A percentile compares a stretch with the other conserved stretches of the same genome.
These are phyloP conservation scores for Populus alba DNA, from an alignment of 345 rosid genomes.

Conservation along the genomic window DNA sequence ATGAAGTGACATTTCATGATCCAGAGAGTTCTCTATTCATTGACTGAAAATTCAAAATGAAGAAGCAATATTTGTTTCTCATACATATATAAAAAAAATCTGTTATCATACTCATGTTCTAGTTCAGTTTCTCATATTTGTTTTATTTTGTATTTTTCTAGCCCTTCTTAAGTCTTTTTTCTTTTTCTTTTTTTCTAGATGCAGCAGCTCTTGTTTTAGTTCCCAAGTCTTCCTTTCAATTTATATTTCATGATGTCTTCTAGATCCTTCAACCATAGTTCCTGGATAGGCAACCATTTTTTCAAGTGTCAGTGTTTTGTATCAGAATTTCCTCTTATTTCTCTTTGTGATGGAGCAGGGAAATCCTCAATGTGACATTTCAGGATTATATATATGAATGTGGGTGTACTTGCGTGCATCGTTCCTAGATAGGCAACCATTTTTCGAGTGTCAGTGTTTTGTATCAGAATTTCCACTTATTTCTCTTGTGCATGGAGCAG, in stretches of 20 bases:
- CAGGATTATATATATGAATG: background rate
- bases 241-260: background rate
- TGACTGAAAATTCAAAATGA: background rate
- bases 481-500: background rate
- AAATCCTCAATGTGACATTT: background rate
- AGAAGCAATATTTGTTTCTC: background rate
- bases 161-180: background rate
- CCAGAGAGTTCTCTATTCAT: background rate
- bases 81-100: background rate
- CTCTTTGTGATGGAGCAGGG: background rate
- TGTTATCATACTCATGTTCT: background rate
- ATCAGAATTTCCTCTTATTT: background rate
- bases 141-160: background rate
- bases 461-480: background rate
- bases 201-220: background rate
- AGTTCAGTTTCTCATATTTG: background rate
- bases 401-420: no score
- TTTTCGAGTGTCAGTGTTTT: background rate
- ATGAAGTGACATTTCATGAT: background rate
- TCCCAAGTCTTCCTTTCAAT: background rate
- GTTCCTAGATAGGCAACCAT: background rate
- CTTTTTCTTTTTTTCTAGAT: background rate
- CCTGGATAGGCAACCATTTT: background rate
- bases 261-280: background rate
- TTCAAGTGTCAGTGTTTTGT: background rate